Percentiles rank a stretch among this genome's conserved stretches.
These are phyloP conservation scores for Talaromyces sp. DNA, from an alignment of 2,329 filamentous ascomycete species.

Conservation along the genomic window DNA sequence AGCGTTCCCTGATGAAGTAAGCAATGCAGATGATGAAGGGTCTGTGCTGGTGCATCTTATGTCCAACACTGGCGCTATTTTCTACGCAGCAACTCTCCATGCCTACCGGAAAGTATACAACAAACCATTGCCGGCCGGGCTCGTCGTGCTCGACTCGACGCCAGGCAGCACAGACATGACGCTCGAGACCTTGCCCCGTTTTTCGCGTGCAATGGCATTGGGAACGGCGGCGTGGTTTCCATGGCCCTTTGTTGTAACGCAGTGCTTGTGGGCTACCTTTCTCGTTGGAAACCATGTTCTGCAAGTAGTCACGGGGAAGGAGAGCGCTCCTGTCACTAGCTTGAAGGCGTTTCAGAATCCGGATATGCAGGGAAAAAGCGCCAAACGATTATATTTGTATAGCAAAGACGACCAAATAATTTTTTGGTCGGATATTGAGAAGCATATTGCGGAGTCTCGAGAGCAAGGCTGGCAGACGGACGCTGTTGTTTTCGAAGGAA, in stretches of 20 bases:
- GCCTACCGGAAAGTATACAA: conserved; percentile 35
- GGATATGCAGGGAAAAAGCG: neutral
- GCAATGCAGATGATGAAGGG: neutral
- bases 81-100: conserved; percentile 45
- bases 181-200: conserved; percentile 34
- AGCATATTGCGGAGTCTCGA: neutral
- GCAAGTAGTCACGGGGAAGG: conserved; percentile 12
- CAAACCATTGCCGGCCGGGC: conserved; percentile 41
- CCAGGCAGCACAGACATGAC: conserved; percentile 43
- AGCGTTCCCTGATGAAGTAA: neutral
- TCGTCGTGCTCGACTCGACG: conserved; percentile 50
- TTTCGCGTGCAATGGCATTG: conserved; percentile 50
- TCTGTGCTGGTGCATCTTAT: conserved; percentile 49
- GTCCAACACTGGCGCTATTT: conserved; percentile 55
- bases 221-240: conserved; percentile 36
- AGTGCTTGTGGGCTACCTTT: conserved; percentile 42
- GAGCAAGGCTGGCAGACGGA: conserved; percentile 43
- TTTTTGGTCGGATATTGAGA: neutral
- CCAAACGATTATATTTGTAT: neutral
- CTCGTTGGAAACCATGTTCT: conserved; percentile 33
- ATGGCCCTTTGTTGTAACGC: conserved; percentile 46
- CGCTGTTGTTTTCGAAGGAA: conserved; percentile 51
- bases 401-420: neutral
- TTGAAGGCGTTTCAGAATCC: neutral
- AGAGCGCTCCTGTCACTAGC: neutral